A percentile compares a stretch with the other conserved stretches of the same genome.
phyloP scores from a whole-genome alignment of 768 basidiomycete species.

The Coprinellus micaceus region DNA sequence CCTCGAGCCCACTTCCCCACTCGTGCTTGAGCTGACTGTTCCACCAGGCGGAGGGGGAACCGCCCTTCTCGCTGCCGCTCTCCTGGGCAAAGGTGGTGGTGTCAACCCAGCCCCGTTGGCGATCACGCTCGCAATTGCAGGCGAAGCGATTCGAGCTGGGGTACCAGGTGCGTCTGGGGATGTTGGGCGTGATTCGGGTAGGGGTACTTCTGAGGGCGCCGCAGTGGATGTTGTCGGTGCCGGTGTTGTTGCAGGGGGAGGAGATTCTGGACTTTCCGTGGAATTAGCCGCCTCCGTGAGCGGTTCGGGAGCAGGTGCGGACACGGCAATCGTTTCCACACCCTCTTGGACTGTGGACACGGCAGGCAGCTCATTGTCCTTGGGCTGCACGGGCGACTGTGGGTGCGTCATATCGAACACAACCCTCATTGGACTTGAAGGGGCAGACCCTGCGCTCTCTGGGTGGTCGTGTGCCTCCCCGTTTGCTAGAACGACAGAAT shows the following conservation, averaged over 20 bases:
- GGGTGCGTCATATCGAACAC: conserved; percentile 4
- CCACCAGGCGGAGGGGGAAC: conserved; percentile 17
- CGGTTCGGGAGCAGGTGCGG: no score
- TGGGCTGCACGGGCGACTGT: conserved; percentile 1
- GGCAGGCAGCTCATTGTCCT: background rate
- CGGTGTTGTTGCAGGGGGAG: no score
- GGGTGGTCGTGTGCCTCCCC: background rate
- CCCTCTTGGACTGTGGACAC: background rate
- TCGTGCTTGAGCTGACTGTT: no score
- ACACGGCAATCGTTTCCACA: background rate
- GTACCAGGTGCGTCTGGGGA: conserved; percentile 35
- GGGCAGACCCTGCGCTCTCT: background rate
- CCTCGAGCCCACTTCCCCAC: conserved; percentile 17
- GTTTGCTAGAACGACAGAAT: background rate
- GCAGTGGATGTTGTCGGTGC: background rate
- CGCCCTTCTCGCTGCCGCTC: conserved; percentile 55
- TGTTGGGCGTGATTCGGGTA: conserved; percentile 43
- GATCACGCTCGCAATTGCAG: conserved; percentile 18
- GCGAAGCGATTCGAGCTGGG: conserved; percentile 34
- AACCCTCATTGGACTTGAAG: conserved; percentile 2
- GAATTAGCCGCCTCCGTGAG: no score
- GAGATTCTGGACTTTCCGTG: no score
- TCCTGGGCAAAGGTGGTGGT: conserved; percentile 62
- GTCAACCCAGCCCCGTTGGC: conserved; percentile 20
- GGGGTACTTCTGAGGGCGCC: conserved; percentile 31